Evolutionary conservation across 2,329 filamentous ascomycete genomes (phyloP).

Genomic region (Alternaria ventricosa): DNA sequence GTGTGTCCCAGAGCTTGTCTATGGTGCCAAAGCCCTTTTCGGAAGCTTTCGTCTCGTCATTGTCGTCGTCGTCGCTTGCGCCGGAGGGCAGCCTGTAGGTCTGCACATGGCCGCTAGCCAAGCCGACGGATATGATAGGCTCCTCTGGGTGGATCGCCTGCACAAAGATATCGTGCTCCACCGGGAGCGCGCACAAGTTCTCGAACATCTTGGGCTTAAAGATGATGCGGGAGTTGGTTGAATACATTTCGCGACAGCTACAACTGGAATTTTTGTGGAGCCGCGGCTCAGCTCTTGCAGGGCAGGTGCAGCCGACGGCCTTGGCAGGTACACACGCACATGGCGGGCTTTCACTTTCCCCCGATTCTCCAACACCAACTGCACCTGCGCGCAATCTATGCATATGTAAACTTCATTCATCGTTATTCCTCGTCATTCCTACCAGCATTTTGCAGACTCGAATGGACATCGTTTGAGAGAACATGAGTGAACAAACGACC

Average conservation of each 20-base stretch:
- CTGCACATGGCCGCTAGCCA: slow-evolving; percentile 85
- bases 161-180: slow-evolving; percentile 84
- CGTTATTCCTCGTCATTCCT: too few species aligned
- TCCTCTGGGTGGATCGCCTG: slow-evolving; percentile 85
- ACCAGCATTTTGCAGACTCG: too few species aligned
- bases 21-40: slow-evolving; percentile 75
- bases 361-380: neutral
- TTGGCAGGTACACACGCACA: slow-evolving; percentile 18
- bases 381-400: neutral
- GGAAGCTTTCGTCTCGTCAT: slow-evolving; percentile 58
- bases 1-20: slow-evolving; percentile 83
- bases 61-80: slow-evolving; percentile 54
- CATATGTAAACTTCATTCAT: too few species aligned
- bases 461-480: neutral
- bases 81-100: slow-evolving; percentile 75
- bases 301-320: slow-evolving; percentile 25
- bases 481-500: neutral
- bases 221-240: slow-evolving; percentile 5
- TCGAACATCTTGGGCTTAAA: slow-evolving; percentile 72
- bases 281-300: neutral
- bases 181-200: slow-evolving; percentile 86
- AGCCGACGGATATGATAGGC: slow-evolving; percentile 84
- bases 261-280: slow-evolving; percentile 35
- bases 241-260: slow-evolving; percentile 14
- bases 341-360: neutral